Conservation (phyloP, 1,284 basidiomycete species). For the Tilletia indica region DNA sequence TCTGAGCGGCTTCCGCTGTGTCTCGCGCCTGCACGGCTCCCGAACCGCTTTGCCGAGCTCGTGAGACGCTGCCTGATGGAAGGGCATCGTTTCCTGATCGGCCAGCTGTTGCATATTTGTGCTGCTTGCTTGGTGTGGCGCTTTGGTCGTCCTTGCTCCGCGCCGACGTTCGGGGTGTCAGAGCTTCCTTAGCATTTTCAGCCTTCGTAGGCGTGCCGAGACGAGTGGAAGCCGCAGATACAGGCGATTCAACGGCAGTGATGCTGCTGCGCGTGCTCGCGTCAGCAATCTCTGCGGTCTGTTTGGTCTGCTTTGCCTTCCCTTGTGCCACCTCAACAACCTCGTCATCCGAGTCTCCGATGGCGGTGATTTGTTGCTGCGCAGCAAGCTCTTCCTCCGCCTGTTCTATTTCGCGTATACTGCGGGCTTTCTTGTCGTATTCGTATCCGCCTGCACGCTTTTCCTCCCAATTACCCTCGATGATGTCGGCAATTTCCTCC, state of each 20-base stretch:
- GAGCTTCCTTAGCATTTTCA: too few species aligned
- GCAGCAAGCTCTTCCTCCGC: slow-evolving; percentile 16
- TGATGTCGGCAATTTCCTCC: slow-evolving; percentile 28
- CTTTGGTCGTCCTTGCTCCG: too few species aligned
- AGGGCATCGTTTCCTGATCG: too few species aligned
- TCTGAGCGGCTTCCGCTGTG: too few species aligned
- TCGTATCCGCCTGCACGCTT: neutral
- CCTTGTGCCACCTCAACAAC: too few species aligned
- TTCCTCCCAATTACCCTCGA: slow-evolving; percentile 23
- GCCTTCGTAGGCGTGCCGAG: slow-evolving; percentile 1
- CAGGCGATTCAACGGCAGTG: slow-evolving; percentile 22
- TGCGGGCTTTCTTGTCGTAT: slow-evolving; percentile 20
- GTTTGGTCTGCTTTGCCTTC: neutral
- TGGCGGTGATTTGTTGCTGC: slow-evolving; percentile 18
- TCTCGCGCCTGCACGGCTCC: too few species aligned
- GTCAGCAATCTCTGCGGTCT: slow-evolving; percentile 21
- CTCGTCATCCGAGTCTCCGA: neutral
- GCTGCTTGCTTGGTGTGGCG: too few species aligned
- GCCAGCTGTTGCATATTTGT: too few species aligned
- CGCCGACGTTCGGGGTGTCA: too few species aligned
- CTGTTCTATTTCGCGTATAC: slow-evolving; percentile 14
- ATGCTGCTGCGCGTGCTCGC: slow-evolving; percentile 24
- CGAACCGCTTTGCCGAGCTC: too few species aligned
- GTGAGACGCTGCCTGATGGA: too few species aligned
- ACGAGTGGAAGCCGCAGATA: slow-evolving; percentile 30